Evolutionary conservation across 139 green algal genomes (phyloP).

Genomic region (Ostreobium quekettii): DNA sequence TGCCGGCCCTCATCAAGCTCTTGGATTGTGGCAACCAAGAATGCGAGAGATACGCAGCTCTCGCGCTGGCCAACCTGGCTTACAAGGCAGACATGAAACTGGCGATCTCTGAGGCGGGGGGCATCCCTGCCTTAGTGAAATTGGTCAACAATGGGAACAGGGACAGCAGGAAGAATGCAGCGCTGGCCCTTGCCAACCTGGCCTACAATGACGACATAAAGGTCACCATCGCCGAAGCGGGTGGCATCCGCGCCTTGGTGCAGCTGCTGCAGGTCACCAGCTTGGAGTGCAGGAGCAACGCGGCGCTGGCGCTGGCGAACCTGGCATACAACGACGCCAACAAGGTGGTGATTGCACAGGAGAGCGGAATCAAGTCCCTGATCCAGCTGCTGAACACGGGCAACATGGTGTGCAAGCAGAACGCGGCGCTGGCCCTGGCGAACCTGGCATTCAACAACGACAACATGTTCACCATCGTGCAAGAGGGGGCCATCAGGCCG

Average conservation of each 20-base stretch:
- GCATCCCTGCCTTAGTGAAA: constrained; percentile 13
- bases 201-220: constrained; percentile 23
- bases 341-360: constrained; percentile 21
- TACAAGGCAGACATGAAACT: constrained; percentile 20
- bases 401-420: constrained; percentile 22
- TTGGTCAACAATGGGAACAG: constrained; percentile 18
- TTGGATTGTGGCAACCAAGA: constrained; percentile 2
- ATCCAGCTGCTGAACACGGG: constrained; percentile 16
- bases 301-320: constrained; percentile 15
- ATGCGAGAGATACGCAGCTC: constrained; percentile 14
- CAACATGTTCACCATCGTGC: constrained; percentile 26
- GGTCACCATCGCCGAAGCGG: constrained; percentile 21
- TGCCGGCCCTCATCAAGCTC: constrained; percentile 9
- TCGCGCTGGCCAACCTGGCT: constrained; percentile 16
- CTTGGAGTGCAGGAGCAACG: constrained; percentile 15
- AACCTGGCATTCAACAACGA: constrained; percentile 26
- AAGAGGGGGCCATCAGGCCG: constrained; percentile 22
- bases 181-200: constrained; percentile 24
- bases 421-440: constrained; percentile 20
- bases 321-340: constrained; percentile 21
- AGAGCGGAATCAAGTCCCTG: constrained; percentile 18
- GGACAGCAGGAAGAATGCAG: constrained; percentile 20
- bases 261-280: constrained; percentile 16
- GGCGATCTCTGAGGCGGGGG: constrained; percentile 4
- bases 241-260: constrained; percentile 21